These are phyloP conservation scores for Vigna mungo DNA, from an alignment of 306 rosid species.

Conservation along the genomic window DNA sequence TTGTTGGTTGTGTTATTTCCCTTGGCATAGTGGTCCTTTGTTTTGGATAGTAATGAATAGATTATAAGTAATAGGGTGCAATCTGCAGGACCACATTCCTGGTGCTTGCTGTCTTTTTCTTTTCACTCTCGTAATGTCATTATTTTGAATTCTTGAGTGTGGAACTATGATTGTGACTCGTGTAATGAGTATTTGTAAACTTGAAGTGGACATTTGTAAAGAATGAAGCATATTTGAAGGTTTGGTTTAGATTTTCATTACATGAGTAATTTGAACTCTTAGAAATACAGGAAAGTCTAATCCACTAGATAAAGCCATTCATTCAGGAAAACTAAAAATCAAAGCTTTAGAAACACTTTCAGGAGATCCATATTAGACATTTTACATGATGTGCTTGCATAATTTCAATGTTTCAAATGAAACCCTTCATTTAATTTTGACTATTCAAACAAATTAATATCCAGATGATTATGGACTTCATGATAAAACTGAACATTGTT, in stretches of 20 bases:
- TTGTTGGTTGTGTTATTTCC: conserved; percentile 31
- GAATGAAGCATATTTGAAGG: conserved; percentile 5
- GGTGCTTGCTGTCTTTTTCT: conserved; percentile 28
- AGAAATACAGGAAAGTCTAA: not conserved
- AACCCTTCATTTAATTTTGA: conserved; percentile 19
- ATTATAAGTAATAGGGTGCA: conserved; percentile 22
- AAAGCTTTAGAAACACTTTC: not conserved
- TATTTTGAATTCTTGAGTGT: conserved; percentile 12
- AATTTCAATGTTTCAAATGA: conserved; percentile 8
- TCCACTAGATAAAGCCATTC: not conserved
- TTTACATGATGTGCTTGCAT: not conserved
- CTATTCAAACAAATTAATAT: conserved; percentile 2
- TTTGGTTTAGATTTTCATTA: conserved; percentile 10
- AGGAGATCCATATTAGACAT: not conserved
- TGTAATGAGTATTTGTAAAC: not conserved
- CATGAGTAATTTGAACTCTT: not conserved
- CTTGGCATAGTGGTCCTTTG: conserved; percentile 39
- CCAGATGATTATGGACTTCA: conserved; percentile 8
- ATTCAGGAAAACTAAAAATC: not conserved
- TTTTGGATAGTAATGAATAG: conserved; percentile 27
- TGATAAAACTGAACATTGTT: not conserved
- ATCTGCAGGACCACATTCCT: conserved; percentile 41
- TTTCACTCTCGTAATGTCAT: conserved; percentile 27
- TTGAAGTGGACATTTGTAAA: not conserved
- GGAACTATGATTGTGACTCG: conserved; percentile 3